These are phyloP conservation scores for Akebia trifoliata DNA, from an alignment of 164 flowering plant species.

Conservation along the genomic window DNA sequence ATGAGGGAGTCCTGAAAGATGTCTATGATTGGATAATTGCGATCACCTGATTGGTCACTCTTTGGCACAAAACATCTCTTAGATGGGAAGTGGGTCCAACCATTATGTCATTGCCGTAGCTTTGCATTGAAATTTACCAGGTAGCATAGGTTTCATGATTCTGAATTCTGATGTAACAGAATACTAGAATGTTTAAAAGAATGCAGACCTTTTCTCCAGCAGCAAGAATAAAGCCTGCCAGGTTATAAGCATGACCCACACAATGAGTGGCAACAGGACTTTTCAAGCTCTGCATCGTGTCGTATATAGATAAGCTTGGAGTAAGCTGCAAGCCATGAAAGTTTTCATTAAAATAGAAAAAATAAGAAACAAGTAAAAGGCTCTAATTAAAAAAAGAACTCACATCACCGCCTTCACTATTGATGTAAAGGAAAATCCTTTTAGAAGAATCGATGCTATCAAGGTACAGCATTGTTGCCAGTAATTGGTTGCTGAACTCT, in stretches of 20 bases:
- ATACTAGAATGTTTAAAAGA: slow-evolving; percentile 9
- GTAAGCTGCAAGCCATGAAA: slow-evolving; percentile 55
- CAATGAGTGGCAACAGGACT: slow-evolving; percentile 80
- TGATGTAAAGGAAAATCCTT: slow-evolving; percentile 58
- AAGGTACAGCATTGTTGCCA: slow-evolving; percentile 91
- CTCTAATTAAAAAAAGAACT: slow-evolving; percentile 32
- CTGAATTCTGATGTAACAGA: neutral
- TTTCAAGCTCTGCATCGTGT: slow-evolving; percentile 79
- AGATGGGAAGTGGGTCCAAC: neutral
- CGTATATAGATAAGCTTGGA: slow-evolving; percentile 78
- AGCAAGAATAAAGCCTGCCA: slow-evolving; percentile 82
- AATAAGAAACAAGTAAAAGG: slow-evolving; percentile 3
- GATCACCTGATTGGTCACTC: neutral
- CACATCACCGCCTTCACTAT: slow-evolving; percentile 93
- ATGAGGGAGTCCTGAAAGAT: neutral
- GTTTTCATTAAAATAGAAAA: neutral
- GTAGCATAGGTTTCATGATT: neutral
- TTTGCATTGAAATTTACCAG: neutral
- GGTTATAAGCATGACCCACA: slow-evolving; percentile 64
- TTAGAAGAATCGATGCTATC: slow-evolving; percentile 66
- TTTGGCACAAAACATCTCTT: neutral
- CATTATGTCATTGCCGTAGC: neutral
- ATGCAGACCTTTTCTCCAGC: slow-evolving; percentile 80
- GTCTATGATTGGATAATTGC: neutral
- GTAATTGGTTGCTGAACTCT: slow-evolving; percentile 71